Percentiles rank a stretch among this genome's conserved stretches.
These are phyloP conservation scores for Rhodotorula kratochvilovae DNA, from an alignment of 768 basidiomycete genomes.

Conservation along the genomic window DNA sequence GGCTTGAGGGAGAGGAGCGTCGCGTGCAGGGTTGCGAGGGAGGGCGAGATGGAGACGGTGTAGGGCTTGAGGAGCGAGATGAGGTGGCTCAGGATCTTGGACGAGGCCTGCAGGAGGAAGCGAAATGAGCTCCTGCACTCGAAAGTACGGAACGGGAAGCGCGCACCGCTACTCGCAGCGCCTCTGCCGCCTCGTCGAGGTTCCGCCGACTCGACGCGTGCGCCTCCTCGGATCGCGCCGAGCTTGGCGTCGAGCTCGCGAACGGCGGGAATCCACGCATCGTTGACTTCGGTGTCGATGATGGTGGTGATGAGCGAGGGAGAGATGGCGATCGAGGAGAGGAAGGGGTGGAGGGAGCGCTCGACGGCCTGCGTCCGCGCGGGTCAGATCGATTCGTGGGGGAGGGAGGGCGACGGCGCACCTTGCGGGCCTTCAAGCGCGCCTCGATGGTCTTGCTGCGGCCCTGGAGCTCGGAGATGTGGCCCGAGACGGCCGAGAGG, in stretches of 20 bases:
- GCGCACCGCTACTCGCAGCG: constrained; percentile 78
- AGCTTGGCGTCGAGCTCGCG: constrained; percentile 74
- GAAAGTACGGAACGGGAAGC: too few relatives aligned
- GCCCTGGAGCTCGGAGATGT: constrained; percentile 88
- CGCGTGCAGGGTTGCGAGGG: constrained; percentile 87
- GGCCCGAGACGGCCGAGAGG: constrained; percentile 86
- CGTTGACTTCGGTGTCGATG: constrained; percentile 65
- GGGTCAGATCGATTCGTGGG: too few relatives aligned
- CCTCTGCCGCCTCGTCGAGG: constrained; percentile 75
- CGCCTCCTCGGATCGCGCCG: constrained; percentile 63
- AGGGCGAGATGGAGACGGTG: constrained; percentile 74
- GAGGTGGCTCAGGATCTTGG: constrained; percentile 82
- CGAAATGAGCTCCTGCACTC: neutral
- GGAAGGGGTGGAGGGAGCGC: constrained; percentile 72
- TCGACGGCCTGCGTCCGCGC: constrained; percentile 66
- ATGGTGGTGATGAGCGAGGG: constrained; percentile 71
- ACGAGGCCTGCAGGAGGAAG: constrained; percentile 62
- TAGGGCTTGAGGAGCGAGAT: constrained; percentile 77
- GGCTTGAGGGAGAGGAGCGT: constrained; percentile 76
- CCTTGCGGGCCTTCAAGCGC: constrained; percentile 75
- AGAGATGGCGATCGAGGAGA: constrained; percentile 75
- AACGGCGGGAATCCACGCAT: constrained; percentile 74
- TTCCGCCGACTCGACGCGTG: constrained; percentile 82
- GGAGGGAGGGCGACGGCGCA: constrained; percentile 48
- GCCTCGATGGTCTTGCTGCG: constrained; percentile 86